Evolutionary conservation across 257 asterid genomes (phyloP).

Genomic region (Jasminum sambac): DNA sequence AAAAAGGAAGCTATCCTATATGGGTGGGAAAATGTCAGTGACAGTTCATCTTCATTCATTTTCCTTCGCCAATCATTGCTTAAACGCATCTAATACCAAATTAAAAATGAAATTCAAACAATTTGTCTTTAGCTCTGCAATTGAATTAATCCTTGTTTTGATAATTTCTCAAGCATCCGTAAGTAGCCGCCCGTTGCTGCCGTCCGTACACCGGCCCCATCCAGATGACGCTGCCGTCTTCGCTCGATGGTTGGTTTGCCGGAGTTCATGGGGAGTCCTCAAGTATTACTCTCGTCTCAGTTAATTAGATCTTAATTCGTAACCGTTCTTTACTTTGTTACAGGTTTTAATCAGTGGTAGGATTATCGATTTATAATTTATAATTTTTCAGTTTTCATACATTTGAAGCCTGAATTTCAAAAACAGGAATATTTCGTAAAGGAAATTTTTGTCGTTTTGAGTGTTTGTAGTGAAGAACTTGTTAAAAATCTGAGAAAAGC

Average conservation of each 20-base stretch:
- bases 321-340: too few species aligned
- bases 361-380: background rate
- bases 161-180: constrained; percentile 36
- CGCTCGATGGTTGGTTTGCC: constrained; percentile 92
- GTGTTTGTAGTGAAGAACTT: too few species aligned
- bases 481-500: too few species aligned
- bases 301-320: background rate
- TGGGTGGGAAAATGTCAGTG: background rate
- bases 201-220: constrained; percentile 43
- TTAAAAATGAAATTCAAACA: constrained; percentile 22
- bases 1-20: background rate
- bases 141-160: constrained; percentile 28
- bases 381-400: too few species aligned
- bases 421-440: too few species aligned
- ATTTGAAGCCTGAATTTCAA: too few species aligned
- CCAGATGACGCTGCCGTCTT: constrained; percentile 66
- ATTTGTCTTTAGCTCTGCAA: constrained; percentile 16
- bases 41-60: background rate
- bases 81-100: background rate
- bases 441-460: too few species aligned
- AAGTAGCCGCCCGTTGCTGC: constrained; percentile 52
- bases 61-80: background rate
- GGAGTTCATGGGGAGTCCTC: constrained; percentile 85
- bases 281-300: constrained; percentile 34
- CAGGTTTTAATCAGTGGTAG: background rate